These are phyloP conservation scores for Rhizomucor miehei DNA, from an alignment of 371 early-diverging fungal genomes.

Conservation along the genomic window DNA sequence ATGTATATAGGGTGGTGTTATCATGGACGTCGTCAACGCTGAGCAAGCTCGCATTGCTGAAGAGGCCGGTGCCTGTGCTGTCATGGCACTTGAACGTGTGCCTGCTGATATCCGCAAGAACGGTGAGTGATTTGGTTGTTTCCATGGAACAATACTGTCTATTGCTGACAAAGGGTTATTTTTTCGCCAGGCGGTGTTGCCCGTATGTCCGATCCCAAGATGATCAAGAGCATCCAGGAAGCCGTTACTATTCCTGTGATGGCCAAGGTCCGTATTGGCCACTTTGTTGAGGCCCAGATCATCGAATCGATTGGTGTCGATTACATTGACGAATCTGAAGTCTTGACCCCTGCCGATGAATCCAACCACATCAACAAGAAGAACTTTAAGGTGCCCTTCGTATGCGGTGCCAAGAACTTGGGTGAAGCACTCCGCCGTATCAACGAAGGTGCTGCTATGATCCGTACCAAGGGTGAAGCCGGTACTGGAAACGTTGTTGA, in stretches of 20 bases:
- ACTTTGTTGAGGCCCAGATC: conserved; percentile 98
- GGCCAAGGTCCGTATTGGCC: conserved; percentile 98
- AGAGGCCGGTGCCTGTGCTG: conserved; percentile 97
- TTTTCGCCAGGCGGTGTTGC: conserved; percentile 82
- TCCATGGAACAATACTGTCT: no score
- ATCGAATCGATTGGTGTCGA: conserved; percentile 89
- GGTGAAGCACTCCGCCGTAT: conserved; percentile 97
- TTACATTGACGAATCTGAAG: conserved; percentile 97
- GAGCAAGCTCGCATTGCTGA: conserved; percentile 98
- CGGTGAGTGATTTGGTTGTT: conserved; percentile 50
- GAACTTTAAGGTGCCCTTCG: conserved; percentile 90
- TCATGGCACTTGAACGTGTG: conserved; percentile 98
- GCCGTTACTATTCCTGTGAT: conserved; percentile 98
- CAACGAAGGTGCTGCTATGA: conserved; percentile 96
- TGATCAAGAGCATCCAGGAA: conserved; percentile 94
- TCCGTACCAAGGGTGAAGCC: conserved; percentile 98
- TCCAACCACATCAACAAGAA: conserved; percentile 92
- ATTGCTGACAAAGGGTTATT: no score
- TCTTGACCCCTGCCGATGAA: conserved; percentile 95
- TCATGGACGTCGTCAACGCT: conserved; percentile 97
- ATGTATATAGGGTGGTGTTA: conserved; percentile 85
- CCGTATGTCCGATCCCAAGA: conserved; percentile 97
- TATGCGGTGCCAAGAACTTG: conserved; percentile 94
- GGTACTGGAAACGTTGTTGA: conserved; percentile 96
- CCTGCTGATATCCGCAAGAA: conserved; percentile 98